These are phyloP conservation scores for Pneumocystis oryctolagi DNA, from an alignment of 1,139 yeast species.

Conservation along the genomic window DNA sequence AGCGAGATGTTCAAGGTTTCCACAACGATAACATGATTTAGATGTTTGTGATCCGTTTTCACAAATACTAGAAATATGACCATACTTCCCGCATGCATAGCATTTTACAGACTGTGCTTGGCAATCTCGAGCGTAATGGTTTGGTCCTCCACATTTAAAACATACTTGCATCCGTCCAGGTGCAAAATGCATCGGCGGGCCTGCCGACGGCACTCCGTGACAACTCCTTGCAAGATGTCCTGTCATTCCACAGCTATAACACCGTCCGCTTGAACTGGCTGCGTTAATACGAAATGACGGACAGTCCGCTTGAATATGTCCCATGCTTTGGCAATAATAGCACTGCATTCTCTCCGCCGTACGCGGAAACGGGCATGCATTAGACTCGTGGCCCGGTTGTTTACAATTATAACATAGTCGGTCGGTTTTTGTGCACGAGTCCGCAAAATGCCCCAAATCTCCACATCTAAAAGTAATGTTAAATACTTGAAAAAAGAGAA, in stretches of 20 bases:
- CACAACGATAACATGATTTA: constrained; percentile 1
- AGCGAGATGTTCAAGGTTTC: constrained; percentile 1
- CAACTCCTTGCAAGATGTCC: constrained; percentile 67
- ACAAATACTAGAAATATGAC: neutral
- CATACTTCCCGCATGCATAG: neutral
- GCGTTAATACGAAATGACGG: constrained; percentile 27
- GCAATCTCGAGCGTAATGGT: constrained; percentile 86
- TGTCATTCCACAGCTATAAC: constrained; percentile 48
- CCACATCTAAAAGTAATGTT: neutral
- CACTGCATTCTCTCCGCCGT: constrained; percentile 69
- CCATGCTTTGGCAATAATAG: constrained; percentile 59
- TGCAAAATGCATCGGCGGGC: neutral
- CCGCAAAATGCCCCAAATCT: constrained; percentile 71
- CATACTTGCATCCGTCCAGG: constrained; percentile 41
- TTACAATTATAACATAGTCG: constrained; percentile 89
- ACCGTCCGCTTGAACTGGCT: constrained; percentile 16
- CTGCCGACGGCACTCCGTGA: constrained; percentile 35
- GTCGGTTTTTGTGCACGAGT: constrained; percentile 65
- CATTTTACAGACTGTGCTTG: constrained; percentile 23
- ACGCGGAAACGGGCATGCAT: constrained; percentile 73
- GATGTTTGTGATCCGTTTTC: neutral
- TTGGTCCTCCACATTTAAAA: constrained; percentile 80
- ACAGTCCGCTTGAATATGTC: constrained; percentile 57
- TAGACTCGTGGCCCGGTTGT: constrained; percentile 57
- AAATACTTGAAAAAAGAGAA: neutral